These are phyloP conservation scores for Komagataella mondaviorum DNA, from an alignment of 805 yeast genomes.

Conservation along the genomic window DNA sequence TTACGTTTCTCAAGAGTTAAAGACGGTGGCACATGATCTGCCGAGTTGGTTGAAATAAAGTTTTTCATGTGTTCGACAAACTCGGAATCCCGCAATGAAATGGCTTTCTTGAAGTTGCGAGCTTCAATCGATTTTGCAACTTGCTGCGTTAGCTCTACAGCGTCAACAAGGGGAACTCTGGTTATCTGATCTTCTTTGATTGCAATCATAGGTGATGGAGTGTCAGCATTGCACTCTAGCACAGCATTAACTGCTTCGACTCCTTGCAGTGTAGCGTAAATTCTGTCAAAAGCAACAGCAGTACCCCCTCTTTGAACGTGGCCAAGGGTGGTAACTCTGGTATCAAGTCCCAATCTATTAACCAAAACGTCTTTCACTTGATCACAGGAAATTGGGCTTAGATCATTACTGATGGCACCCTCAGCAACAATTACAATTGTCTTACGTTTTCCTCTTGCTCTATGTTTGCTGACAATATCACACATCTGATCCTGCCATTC, in stretches of 20 bases:
- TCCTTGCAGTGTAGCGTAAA: conserved; percentile 90
- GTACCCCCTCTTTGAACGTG: conserved; percentile 99
- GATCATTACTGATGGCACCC: conserved; percentile 81
- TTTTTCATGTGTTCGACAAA: conserved; percentile 70
- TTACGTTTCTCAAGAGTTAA: conserved; percentile 50
- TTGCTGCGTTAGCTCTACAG: conserved; percentile 75
- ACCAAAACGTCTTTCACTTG: conserved; percentile 76
- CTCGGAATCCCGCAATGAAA: conserved; percentile 76
- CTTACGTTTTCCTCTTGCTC: conserved; percentile 82
- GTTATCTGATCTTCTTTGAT: conserved; percentile 77
- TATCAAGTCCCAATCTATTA: conserved; percentile 70
- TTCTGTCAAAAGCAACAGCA: conserved; percentile 90
- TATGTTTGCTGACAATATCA: conserved; percentile 62
- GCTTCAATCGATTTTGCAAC: conserved; percentile 79
- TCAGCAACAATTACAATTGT: conserved; percentile 96
- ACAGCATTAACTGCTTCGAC: conserved; percentile 96
- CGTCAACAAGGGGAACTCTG: conserved; percentile 77
- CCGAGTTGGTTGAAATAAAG: conserved; percentile 55
- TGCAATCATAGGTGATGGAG: conserved; percentile 93
- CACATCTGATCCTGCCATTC: conserved; percentile 77
- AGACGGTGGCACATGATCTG: conserved; percentile 47
- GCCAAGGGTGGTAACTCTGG: conserved; percentile 90
- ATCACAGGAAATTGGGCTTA: conserved; percentile 69
- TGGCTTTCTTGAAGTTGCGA: conserved; percentile 78
- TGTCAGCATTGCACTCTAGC: conserved; percentile 71